Evolutionary conservation across 495 filamentous ascomycete species (phyloP), one percentile per base, ranked within the genome.

Genomic region (Rusavskia elegans): DNA sequence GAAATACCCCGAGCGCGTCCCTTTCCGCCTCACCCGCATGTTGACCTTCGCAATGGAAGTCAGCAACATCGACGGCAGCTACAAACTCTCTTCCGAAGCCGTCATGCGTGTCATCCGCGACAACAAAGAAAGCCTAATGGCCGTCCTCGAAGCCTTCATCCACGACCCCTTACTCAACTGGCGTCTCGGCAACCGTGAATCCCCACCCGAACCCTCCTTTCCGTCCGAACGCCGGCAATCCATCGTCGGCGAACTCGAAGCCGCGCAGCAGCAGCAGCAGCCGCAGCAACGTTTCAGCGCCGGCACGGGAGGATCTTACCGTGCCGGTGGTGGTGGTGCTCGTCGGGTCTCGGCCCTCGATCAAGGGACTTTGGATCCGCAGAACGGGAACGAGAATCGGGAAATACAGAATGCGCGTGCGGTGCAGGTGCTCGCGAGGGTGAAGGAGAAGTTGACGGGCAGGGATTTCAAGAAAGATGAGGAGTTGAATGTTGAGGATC

Each of bases 31-130:
- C 17, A 99, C 92, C 13, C 78, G 92, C 52, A 99, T 99, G 92
- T 77, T 99, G 64, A 99, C 92, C 0, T 97, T 94, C 61, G 92
- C 93, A 5, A 99, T 99, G 92, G 92, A 99, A 68, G 89, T 97
- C 30, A 93, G 87, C 72, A 99, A 99, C 63, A 96, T 99, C 49
- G 92, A 97, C 62, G 92, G 92, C 60, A 94, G 86, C 68, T 99
- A 93, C 72, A 81, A 93, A 21, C 95, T 92, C 48, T 95, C 90
- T 11, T 97, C 88, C 58, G 93, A 99, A 64, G 88, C 94, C 57
- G 93, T 97, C 30, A 99, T 99, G 92, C 80, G 94, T 50, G 89
- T 99, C 6, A 71, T 99, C 58, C 72, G 92, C 6, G 89, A 89
- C 53, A 97, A 97, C 67, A 97, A 99, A 64, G 92, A 99, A 65